Conservation (phyloP, 306 rosid species). For the Phaseolus lunatus region DNA sequence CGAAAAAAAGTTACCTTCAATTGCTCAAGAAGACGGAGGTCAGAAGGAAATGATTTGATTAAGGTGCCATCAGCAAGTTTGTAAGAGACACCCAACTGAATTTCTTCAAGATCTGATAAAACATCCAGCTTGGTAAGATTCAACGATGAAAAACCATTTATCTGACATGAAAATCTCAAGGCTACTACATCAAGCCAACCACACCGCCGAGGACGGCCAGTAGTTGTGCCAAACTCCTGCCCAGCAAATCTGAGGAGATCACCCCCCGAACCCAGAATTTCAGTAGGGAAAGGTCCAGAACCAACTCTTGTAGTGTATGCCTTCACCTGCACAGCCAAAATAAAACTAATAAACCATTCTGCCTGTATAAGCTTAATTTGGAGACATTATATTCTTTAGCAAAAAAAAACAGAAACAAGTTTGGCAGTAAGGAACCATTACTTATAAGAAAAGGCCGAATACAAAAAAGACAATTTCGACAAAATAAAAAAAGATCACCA, state of each 20-base stretch:
- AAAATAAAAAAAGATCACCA: neutral
- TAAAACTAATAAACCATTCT: constrained; percentile 36
- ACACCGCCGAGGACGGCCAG: constrained; percentile 98
- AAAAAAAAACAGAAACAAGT: neutral
- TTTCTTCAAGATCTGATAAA: constrained; percentile 76
- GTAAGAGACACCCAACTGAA: constrained; percentile 80
- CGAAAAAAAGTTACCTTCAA: constrained; percentile 61
- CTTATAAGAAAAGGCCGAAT: neutral
- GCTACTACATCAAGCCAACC: constrained; percentile 98
- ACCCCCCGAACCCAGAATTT: constrained; percentile 77
- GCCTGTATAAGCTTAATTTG: constrained; percentile 15
- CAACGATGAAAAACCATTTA: constrained; percentile 85
- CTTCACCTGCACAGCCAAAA: constrained; percentile 78
- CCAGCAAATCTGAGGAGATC: constrained; percentile 93
- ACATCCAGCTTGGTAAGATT: constrained; percentile 97
- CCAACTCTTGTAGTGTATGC: constrained; percentile 98
- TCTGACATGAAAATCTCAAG: constrained; percentile 76
- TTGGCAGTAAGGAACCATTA: neutral
- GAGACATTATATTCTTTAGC: neutral
- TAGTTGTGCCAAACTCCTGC: constrained; percentile 97
- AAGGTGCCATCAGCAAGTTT: constrained; percentile 69
- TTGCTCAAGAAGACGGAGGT: constrained; percentile 87
- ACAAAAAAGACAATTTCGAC: neutral
- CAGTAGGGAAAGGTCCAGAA: constrained; percentile 97
- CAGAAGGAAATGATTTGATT: constrained; percentile 79